Evolutionary conservation across 192 early-diverging fungal genomes (phyloP).

Genomic region (Kappamyces sp.): DNA sequence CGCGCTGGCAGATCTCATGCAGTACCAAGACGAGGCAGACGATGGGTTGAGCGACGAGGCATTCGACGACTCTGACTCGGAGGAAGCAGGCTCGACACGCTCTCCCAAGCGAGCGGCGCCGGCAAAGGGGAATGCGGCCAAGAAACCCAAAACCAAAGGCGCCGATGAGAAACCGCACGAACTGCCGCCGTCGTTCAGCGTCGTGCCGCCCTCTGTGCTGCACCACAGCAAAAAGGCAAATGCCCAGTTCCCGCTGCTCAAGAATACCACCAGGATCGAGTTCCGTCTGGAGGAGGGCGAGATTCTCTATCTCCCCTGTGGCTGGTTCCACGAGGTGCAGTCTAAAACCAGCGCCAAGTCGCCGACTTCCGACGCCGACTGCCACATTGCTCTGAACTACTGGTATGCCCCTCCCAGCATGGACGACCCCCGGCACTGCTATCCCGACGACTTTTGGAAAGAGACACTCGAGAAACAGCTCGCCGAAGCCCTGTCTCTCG

Average conservation of each 20-base stretch:
- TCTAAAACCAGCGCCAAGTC: slow-evolving; percentile 3
- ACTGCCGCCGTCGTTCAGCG: slow-evolving; percentile 29
- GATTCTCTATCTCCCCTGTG: slow-evolving; percentile 26
- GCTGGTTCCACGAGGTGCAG: slow-evolving; percentile 40
- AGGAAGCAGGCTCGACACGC: background rate
- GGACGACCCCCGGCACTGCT: slow-evolving; percentile 12
- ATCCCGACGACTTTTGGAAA: slow-evolving; percentile 32
- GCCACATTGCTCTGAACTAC: slow-evolving; percentile 36
- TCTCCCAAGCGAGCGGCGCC: slow-evolving; percentile 9
- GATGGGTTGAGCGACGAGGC: too few species aligned
- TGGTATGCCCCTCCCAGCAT: slow-evolving; percentile 32
- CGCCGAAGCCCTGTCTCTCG: too few species aligned
- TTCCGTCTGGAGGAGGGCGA: slow-evolving; percentile 19
- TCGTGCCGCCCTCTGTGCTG: slow-evolving; percentile 15
- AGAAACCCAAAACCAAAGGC: slow-evolving; percentile 11
- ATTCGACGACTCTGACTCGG: slow-evolving; percentile 9
- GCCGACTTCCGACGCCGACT: background rate
- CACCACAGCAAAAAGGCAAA: slow-evolving; percentile 2
- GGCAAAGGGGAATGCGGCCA: slow-evolving; percentile 3
- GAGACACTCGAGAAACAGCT: slow-evolving; percentile 6
- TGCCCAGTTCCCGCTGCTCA: slow-evolving; percentile 19
- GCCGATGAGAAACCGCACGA: too few species aligned
- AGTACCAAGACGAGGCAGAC: background rate
- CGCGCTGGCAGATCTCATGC: background rate
- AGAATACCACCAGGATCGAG: slow-evolving; percentile 7